Conservation (phyloP, 1,139 yeast species). For the Maudiozyma humilis region DNA sequence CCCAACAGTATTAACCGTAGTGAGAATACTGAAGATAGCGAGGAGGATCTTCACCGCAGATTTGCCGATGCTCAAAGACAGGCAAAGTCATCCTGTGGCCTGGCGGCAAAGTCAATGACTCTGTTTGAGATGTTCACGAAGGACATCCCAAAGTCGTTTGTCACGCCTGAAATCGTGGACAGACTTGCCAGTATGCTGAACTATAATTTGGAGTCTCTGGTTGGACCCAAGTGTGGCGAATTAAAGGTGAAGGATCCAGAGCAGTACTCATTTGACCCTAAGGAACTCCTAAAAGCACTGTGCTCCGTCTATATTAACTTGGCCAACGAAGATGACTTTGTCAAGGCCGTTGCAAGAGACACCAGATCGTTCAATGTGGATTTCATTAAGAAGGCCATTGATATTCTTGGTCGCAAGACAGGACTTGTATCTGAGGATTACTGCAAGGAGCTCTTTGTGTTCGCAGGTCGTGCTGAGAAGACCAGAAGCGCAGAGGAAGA, state of each 20-base stretch:
- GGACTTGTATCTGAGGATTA: constrained; percentile 48
- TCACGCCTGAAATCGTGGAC: constrained; percentile 83
- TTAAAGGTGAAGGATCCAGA: constrained; percentile 81
- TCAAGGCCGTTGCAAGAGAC: constrained; percentile 78
- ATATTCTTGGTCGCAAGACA: constrained; percentile 48
- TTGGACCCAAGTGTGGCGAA: constrained; percentile 89
- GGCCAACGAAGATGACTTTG: constrained; percentile 53
- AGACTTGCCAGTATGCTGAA: constrained; percentile 92
- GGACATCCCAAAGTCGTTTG: constrained; percentile 81
- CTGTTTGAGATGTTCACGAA: constrained; percentile 74
- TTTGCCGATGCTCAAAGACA: constrained; percentile 60
- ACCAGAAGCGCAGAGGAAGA: constrained; percentile 59
- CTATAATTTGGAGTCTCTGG: constrained; percentile 80
- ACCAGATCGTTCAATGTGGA: constrained; percentile 71
- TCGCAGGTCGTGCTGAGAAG: constrained; percentile 57
- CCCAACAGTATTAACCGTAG: constrained; percentile 11
- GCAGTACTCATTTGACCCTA: constrained; percentile 77
- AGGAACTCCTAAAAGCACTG: constrained; percentile 56
- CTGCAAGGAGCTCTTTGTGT: constrained; percentile 43
- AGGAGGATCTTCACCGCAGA: constrained; percentile 48
- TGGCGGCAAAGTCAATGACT: constrained; percentile 75
- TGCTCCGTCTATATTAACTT: constrained; percentile 72
- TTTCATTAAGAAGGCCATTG: constrained; percentile 62
- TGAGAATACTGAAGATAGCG: constrained; percentile 38
- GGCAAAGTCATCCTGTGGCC: constrained; percentile 74